Evolutionary conservation across 805 yeast genomes (phyloP), one percentile per base, ranked within the genome.

Genomic region (Wickerhamia fluorescens): DNA sequence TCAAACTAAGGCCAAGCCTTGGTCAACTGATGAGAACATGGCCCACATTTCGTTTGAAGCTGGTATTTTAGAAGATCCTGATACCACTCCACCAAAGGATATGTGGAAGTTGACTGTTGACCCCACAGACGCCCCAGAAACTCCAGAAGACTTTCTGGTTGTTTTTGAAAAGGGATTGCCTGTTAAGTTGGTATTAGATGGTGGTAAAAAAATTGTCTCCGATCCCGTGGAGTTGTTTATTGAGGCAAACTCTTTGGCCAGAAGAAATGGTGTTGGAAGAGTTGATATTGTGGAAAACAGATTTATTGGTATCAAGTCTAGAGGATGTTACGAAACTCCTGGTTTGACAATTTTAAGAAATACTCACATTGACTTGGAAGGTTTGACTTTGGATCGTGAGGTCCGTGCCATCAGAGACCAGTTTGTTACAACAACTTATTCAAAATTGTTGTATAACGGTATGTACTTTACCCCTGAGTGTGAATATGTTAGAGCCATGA

Each of bases 321-420:
- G 98, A 73, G 98, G 98, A 36, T 92, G 98, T 72, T 92, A 92
- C 70, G 98, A 92, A 68, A 94, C 97, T 41, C 98, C 98, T 45
- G 98, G 97, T 61, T 76, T 92, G 51, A 89, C 98, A 38, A 58
- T 92, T 38, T 78, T 92, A 64, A 86, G 98, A 75, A 61, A 75
- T 33, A 84, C 97, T 27, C 98, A 92, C 63, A 76, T 92, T 57
- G 98, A 92, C 60, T 69, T 92, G 49, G 98, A 92, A 70, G 98
- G 98, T 50, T 78, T 92, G 50, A 89, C 95, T 23, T 68, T 92
- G 51, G 98, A 92, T 66, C 82, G 96, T 64, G 98, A 92, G 67
- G 97, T 92, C 41, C 81, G 98, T 61, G 87, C 92, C 37, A 70
- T 92, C 58, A 86, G 98, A 73, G 98, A 92, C 64, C 79, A 77